phyloP scores from a whole-genome alignment of 2,329 filamentous ascomycete genomes.

The Xylariaceae sp. region DNA sequence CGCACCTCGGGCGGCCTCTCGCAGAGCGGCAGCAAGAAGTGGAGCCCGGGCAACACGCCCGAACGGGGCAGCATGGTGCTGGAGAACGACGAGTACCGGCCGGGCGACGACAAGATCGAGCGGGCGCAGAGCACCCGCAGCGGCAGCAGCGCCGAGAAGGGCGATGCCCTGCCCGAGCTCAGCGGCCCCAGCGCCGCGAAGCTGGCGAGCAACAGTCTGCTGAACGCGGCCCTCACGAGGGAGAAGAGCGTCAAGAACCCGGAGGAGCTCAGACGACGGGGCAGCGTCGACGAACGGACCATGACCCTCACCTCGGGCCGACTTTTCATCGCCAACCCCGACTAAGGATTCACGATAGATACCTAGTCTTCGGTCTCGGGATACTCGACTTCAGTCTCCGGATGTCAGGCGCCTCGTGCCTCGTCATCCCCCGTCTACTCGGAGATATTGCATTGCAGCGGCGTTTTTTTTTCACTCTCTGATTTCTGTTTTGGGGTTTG shows the following conservation, averaged over 20 bases:
- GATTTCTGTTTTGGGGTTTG: constrained; percentile 5
- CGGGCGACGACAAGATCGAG: constrained; percentile 20
- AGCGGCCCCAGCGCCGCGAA: constrained; percentile 32
- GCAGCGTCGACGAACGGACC: constrained; percentile 77
- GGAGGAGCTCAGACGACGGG: constrained; percentile 66
- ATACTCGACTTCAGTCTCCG: not conserved
- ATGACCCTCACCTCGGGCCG: constrained; percentile 66
- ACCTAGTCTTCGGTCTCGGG: not conserved
- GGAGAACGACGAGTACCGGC: constrained; percentile 28
- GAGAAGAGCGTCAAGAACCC: constrained; percentile 60
- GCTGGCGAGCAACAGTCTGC: constrained; percentile 50
- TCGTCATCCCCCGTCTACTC: too few relatives aligned
- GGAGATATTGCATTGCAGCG: constrained; percentile 19
- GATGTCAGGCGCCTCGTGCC: too few relatives aligned
- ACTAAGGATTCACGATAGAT: constrained; percentile 33
- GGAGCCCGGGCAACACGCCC: constrained; percentile 49
- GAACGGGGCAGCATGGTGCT: constrained; percentile 49
- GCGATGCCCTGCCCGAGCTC: constrained; percentile 54
- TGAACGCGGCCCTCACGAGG: constrained; percentile 50
- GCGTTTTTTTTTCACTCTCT: constrained; percentile 14
- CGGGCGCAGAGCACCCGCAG: constrained; percentile 43
- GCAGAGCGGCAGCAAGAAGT: constrained; percentile 34
- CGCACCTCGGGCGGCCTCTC: constrained; percentile 43
- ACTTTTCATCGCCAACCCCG: constrained; percentile 81
- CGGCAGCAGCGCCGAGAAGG: constrained; percentile 51